These are phyloP conservation scores for Priceomyces castillae DNA, from an alignment of 805 yeast species.

Conservation along the genomic window DNA sequence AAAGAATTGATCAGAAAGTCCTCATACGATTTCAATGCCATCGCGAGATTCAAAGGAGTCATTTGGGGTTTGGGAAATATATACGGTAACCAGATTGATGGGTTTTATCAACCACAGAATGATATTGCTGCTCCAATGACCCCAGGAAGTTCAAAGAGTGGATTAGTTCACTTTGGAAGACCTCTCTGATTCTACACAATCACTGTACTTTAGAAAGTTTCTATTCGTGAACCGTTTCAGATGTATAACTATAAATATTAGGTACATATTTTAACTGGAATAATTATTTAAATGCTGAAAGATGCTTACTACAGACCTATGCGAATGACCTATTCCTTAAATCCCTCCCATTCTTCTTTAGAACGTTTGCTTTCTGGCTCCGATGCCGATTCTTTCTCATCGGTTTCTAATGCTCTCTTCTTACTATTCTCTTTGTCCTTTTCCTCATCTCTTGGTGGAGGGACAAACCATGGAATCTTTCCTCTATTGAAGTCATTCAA, in stretches of 20 bases:
- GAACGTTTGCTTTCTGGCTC: conserved; percentile 18
- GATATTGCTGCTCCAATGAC: conserved; percentile 20
- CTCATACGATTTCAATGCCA: conserved; percentile 17
- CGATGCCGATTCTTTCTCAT: conserved; percentile 19
- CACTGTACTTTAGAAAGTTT: background rate
- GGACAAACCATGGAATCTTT: conserved; percentile 95
- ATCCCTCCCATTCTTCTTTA: conserved; percentile 28
- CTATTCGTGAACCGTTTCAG: background rate
- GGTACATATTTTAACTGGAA: background rate
- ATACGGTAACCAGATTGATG: conserved; percentile 11
- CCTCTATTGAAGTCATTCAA: conserved; percentile 96
- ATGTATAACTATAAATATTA: background rate
- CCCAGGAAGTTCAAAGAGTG: conserved; percentile 22
- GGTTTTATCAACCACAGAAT: conserved; percentile 3
- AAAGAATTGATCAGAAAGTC: conserved; percentile 47
- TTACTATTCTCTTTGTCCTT: conserved; percentile 34
- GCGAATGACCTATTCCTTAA: conserved; percentile 16
- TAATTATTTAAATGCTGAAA: conserved; percentile 1
- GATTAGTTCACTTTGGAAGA: conserved; percentile 31
- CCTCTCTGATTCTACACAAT: conserved; percentile 13
- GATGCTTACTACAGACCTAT: background rate
- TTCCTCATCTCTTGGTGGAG: conserved; percentile 79
- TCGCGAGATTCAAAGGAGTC: conserved; percentile 44
- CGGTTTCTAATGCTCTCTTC: conserved; percentile 50
- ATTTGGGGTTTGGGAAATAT: conserved; percentile 50